Conservation (phyloP, 305 asterid species). For the Caryopteris hybrid region DNA sequence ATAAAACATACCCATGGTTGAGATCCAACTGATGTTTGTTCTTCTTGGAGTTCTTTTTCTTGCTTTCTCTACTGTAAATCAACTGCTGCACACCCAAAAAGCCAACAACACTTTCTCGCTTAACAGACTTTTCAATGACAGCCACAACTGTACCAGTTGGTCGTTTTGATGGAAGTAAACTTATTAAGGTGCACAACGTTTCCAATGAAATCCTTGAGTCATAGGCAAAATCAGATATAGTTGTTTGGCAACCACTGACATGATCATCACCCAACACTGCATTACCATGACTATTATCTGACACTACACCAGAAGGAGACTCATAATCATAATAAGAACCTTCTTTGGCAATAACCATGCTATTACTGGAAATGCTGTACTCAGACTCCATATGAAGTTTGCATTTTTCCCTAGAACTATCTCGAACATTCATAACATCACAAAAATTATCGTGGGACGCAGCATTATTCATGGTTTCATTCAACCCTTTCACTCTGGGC, state of each 20-base stretch:
- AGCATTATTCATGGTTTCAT: slow-evolving; percentile 30
- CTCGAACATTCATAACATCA: slow-evolving; percentile 28
- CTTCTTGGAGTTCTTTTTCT: slow-evolving; percentile 48
- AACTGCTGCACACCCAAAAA: slow-evolving; percentile 68
- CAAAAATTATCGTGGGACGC: slow-evolving; percentile 23
- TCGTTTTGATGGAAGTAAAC: slow-evolving; percentile 59
- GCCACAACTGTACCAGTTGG: slow-evolving; percentile 89
- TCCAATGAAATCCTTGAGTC: slow-evolving; percentile 39
- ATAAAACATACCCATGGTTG: slow-evolving; percentile 41
- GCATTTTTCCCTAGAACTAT: slow-evolving; percentile 37
- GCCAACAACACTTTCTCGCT: slow-evolving; percentile 62
- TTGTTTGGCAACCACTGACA: slow-evolving; percentile 16
- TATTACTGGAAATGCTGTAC: slow-evolving; percentile 18
- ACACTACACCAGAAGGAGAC: slow-evolving; percentile 26
- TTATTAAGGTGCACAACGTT: slow-evolving; percentile 36
- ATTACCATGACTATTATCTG: slow-evolving; percentile 11
- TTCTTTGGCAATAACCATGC: slow-evolving; percentile 8
- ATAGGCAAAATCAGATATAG: slow-evolving; percentile 23
- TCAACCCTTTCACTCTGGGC: slow-evolving; percentile 74
- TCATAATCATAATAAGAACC: slow-evolving; percentile 18
- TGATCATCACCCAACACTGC: slow-evolving; percentile 25
- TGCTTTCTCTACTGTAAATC: slow-evolving; percentile 41
- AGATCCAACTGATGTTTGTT: slow-evolving; percentile 34
- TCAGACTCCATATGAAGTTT: slow-evolving; percentile 27
- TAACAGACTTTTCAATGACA: slow-evolving; percentile 50